Conservation (phyloP, 1,139 yeast genomes). For the Candida buenavistaensis region DNA sequence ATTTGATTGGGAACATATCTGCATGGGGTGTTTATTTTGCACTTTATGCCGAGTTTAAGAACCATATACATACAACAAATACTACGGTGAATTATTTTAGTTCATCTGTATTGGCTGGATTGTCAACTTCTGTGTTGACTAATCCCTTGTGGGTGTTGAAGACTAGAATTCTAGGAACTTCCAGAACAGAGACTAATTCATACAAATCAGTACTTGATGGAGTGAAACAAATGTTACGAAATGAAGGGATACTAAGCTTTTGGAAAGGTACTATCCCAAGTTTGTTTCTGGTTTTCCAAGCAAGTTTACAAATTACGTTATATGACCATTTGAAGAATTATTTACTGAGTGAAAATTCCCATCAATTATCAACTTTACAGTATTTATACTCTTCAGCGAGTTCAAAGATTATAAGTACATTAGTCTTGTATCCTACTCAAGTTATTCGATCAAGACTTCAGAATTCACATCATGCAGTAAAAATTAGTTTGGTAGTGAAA, state of each 20-base stretch:
- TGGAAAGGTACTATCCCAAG: slow-evolving; percentile 88
- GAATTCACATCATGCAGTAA: slow-evolving; percentile 24
- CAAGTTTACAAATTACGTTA: slow-evolving; percentile 81
- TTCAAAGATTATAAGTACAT: slow-evolving; percentile 69
- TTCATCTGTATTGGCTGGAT: slow-evolving; percentile 60
- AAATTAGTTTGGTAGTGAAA: slow-evolving; percentile 21
- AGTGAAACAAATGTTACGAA: slow-evolving; percentile 41
- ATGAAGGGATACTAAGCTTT: slow-evolving; percentile 71
- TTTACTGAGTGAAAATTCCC: not conserved
- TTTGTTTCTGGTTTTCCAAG: slow-evolving; percentile 80
- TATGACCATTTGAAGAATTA: slow-evolving; percentile 55
- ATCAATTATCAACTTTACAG: slow-evolving; percentile 47
- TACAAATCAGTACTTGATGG: slow-evolving; percentile 64
- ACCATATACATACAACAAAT: slow-evolving; percentile 16
- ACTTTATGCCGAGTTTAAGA: slow-evolving; percentile 63
- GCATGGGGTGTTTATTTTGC: slow-evolving; percentile 91
- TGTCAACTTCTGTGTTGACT: slow-evolving; percentile 70
- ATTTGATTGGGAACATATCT: slow-evolving; percentile 74
- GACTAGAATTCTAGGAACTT: slow-evolving; percentile 76
- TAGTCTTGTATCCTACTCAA: slow-evolving; percentile 81
- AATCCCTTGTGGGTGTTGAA: slow-evolving; percentile 94
- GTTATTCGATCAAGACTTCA: slow-evolving; percentile 79
- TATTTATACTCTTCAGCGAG: slow-evolving; percentile 64
- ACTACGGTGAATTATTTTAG: slow-evolving; percentile 34
- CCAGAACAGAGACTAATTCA: slow-evolving; percentile 45